Evolutionary conservation across 2,329 filamentous ascomycete species (phyloP).

Genomic region (Aspergillus sp.): DNA sequence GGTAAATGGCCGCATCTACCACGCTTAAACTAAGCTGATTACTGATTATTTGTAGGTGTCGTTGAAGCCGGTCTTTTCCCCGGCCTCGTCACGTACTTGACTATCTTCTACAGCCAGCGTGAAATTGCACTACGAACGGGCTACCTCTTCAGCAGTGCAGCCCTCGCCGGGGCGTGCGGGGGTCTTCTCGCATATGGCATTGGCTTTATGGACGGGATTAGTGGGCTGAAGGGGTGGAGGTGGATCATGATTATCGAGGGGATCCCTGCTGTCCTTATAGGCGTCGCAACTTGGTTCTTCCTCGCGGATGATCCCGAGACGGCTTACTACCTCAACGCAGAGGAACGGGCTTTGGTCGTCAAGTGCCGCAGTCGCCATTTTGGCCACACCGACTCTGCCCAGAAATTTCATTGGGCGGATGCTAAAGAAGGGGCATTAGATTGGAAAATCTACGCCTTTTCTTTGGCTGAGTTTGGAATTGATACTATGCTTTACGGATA

Average conservation of each 20-base stretch:
- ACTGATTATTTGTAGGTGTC: conserved; percentile 44
- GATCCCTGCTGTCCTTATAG: conserved; percentile 56
- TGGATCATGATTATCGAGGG: conserved; percentile 67
- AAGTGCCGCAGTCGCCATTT: conserved; percentile 52
- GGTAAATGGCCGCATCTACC: conserved; percentile 8
- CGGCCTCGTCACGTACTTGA: conserved; percentile 67
- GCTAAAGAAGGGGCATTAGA: conserved; percentile 67
- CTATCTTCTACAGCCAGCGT: conserved; percentile 72
- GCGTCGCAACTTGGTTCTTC: conserved; percentile 56
- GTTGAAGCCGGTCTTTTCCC: conserved; percentile 72
- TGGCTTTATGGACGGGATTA: conserved; percentile 68
- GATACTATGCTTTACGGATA: conserved; percentile 79
- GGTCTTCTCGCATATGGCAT: conserved; percentile 74
- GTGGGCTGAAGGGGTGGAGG: conserved; percentile 67
- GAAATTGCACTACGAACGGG: conserved; percentile 72
- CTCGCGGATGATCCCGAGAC: conserved; percentile 68
- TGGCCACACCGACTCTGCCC: conserved; percentile 49
- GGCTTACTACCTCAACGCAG: conserved; percentile 59
- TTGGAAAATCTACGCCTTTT: conserved; percentile 75
- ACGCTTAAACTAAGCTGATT: not conserved
- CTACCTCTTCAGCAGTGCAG: conserved; percentile 65
- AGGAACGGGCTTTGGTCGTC: conserved; percentile 61
- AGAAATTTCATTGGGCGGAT: conserved; percentile 61
- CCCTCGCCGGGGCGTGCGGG: conserved; percentile 69
- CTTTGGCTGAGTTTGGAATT: conserved; percentile 67